Percentiles rank a stretch among this genome's conserved stretches.
These are phyloP conservation scores for Asterophora lycoperdoides DNA, from an alignment of 768 basidiomycete species.

Conservation along the genomic window DNA sequence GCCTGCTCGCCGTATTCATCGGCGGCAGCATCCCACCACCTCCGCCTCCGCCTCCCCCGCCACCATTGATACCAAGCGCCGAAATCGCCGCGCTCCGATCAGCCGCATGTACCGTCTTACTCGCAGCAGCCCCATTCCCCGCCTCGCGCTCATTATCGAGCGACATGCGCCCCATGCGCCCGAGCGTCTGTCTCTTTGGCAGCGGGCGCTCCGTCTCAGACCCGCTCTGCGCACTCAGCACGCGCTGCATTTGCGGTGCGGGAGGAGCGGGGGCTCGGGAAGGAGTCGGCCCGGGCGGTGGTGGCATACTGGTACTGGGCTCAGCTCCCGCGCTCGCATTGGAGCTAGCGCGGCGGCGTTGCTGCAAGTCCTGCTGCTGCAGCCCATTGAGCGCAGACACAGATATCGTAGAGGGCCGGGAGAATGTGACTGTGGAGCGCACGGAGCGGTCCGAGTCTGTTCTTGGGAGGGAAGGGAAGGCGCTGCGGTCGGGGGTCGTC, in stretches of 20 bases:
- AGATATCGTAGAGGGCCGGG: slow-evolving; percentile 52
- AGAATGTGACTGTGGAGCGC: slow-evolving; percentile 57
- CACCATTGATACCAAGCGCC: slow-evolving; percentile 5
- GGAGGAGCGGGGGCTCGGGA: not conserved
- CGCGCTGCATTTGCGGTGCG: not conserved
- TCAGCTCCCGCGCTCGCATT: slow-evolving; percentile 19
- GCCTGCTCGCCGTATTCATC: slow-evolving; percentile 24
- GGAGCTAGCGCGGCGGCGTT: slow-evolving; percentile 28
- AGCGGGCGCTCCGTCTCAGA: slow-evolving; percentile 48
- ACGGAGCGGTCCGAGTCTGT: slow-evolving; percentile 44
- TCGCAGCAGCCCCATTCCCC: slow-evolving; percentile 24
- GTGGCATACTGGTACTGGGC: slow-evolving; percentile 18
- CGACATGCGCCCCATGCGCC: slow-evolving; percentile 35
- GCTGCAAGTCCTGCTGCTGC: slow-evolving; percentile 46
- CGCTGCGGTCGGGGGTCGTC: slow-evolving; percentile 24
- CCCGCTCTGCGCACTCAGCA: slow-evolving; percentile 27
- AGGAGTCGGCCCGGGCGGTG: not conserved
- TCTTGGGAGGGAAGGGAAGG: slow-evolving; percentile 33
- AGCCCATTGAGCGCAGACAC: slow-evolving; percentile 52
- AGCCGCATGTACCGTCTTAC: slow-evolving; percentile 30
- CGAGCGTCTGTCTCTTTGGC: slow-evolving; percentile 35
- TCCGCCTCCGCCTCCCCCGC: not conserved
- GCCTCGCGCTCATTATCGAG: slow-evolving; percentile 34
- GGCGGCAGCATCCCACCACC: slow-evolving; percentile 14
- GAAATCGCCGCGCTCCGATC: slow-evolving; percentile 37